Conservation (phyloP, 2,329 filamentous ascomycete genomes). For the Aspergillus sp. region DNA sequence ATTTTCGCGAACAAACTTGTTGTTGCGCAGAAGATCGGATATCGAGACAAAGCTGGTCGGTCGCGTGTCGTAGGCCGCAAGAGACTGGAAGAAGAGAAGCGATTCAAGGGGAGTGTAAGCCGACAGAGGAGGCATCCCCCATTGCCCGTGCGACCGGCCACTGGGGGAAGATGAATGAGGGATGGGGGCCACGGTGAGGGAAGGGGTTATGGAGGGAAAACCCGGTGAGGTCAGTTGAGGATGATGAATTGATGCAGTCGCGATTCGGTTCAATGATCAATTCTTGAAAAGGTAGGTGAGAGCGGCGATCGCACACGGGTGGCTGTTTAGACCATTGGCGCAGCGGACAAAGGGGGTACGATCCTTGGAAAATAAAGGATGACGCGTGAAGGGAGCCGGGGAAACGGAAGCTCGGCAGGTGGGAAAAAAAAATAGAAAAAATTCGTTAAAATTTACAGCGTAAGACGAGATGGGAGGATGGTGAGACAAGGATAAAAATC, state of each 20-base stretch:
- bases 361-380: constrained; percentile 8
- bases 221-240: constrained; percentile 7
- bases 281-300: constrained; percentile 8
- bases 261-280: constrained; percentile 4
- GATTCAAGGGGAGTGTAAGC: constrained; percentile 83
- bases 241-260: constrained; percentile 3
- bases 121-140: constrained; percentile 60
- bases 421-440: constrained; percentile 7
- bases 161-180: constrained; percentile 32
- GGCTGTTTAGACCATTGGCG: constrained; percentile 23
- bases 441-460: not conserved
- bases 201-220: constrained; percentile 6
- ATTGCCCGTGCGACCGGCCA: constrained; percentile 42
- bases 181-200: constrained; percentile 40
- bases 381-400: constrained; percentile 1
- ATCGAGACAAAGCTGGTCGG: constrained; percentile 68
- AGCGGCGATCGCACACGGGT: constrained; percentile 17
- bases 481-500: constrained; percentile 4
- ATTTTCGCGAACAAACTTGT: constrained; percentile 70
- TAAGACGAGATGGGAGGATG: not conserved
- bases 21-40: constrained; percentile 71
- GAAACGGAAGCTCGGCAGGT: constrained; percentile 8
- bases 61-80: constrained; percentile 67
- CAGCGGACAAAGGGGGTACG: constrained; percentile 18
- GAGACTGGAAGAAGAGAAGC: constrained; percentile 78